Base-by-base conservation (phyloP, 768 basidiomycete species). In the Cystobasidium onofrii region DNA sequence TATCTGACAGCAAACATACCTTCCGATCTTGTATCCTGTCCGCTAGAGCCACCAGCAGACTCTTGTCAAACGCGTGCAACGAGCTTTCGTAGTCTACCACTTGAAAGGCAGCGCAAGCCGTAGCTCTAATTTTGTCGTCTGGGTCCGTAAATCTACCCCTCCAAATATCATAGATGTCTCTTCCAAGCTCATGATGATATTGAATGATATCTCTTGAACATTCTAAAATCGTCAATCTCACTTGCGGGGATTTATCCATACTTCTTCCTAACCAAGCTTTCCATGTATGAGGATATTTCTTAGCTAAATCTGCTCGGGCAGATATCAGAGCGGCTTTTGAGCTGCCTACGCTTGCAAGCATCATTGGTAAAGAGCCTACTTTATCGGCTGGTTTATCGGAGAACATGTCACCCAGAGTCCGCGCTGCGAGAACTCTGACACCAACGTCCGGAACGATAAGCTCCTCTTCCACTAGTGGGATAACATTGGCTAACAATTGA, bases 381-480 rank as follows among this genome's bases (percentile, higher is more conserved):
- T 65, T 65, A 3, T 43, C 64, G 18, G 25, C 17, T 87, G 70
- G 23, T 76, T 77, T 75, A 72, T 90, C 89, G 0, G 87, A 87
- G 78, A 90, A 95, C 90, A 99, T 95, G 75, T 89, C 88, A 0
- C 93, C 96, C 0, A 98, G 85, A 0, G 87, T 88, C 76, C 90
- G 87, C 0, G 92, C 92, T n/a, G 89, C 90, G 76, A 96, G 86
- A 18, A 87, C 78, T 41, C 96, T 86, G 1, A 93, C 34, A 85
- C 84, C 1, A 71, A 60, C 3, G 43, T 90, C 86, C 76, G 91
- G 90, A 1, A 89, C 88, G 27, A 87, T 86, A 3, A 97, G 84
- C 78, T 96, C 92, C 76, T 93, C 90, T 80, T 95, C 93, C 20
- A 98, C 86, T 72, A 92, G 90, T 0, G 95, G 94, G 29, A 98